Evolutionary conservation across 2,329 filamentous ascomycete genomes (phyloP).

Genomic region (Elsinoe perseae): DNA sequence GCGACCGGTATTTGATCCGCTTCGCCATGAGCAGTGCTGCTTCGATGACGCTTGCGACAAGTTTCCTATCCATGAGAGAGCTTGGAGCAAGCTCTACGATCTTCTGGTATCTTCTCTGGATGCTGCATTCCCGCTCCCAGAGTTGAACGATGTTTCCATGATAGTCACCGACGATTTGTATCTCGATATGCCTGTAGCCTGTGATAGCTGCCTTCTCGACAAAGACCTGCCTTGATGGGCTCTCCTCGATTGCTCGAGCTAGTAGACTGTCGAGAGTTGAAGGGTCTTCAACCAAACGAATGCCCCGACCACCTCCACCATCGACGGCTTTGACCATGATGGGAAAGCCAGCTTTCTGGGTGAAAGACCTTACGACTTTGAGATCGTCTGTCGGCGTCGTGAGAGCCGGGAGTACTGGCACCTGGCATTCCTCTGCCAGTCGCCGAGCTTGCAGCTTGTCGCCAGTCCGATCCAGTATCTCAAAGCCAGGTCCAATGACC

Average conservation of each 20-base stretch:
- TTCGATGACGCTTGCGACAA: conserved; percentile 45
- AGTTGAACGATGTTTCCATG: conserved; percentile 46
- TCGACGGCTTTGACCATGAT: conserved; percentile 60
- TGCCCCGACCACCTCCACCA: conserved; percentile 54
- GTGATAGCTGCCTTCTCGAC: conserved; percentile 56
- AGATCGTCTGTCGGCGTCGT: conserved; percentile 36
- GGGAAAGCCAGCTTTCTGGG: conserved; percentile 46
- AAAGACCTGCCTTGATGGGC: conserved; percentile 51
- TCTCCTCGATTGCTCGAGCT: conserved; percentile 49
- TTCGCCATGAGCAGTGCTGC: conserved; percentile 47
- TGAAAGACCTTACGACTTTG: conserved; percentile 48
- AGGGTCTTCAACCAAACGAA: conserved; percentile 46
- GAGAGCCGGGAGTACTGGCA: conserved; percentile 47
- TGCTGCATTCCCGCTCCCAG: conserved; percentile 55
- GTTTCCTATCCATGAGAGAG: conserved; percentile 38
- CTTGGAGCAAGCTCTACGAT: conserved; percentile 53
- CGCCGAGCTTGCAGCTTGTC: conserved; percentile 49
- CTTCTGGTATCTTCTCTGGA: conserved; percentile 55
- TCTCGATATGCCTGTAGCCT: conserved; percentile 54
- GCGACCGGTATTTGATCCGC: conserved; percentile 46
- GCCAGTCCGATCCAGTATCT: conserved; percentile 49
- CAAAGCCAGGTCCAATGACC: conserved; percentile 50
- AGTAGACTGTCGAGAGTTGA: conserved; percentile 37
- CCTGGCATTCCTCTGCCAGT: conserved; percentile 44
- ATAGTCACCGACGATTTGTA: conserved; percentile 54